Base-by-base conservation (phyloP, 2,329 filamentous ascomycete genomes). In the Xylariaceae sp. region DNA sequence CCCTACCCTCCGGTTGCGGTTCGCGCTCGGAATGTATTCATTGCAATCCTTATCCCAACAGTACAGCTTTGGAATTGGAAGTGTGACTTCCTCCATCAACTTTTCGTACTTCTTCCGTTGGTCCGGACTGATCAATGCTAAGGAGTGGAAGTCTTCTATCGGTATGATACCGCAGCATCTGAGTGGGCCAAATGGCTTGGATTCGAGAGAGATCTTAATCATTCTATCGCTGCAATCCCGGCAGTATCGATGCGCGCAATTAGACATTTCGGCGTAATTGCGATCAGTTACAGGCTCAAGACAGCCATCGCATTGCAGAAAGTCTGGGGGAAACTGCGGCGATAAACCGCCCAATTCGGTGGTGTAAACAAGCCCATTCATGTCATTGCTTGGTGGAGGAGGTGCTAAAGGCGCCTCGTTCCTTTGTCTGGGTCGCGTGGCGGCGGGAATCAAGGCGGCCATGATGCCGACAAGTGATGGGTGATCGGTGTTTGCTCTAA, bases 151-250 rank as follows among this genome's bases (percentile, higher is more conserved):
- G 21, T 24, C 11, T 6, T 40, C 32, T 9, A 4, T 29, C 3
- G 43, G 24, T 5, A 54, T 40, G 3, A 50, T 36, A 0, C 7
- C 2, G 19, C 51, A 54, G 23, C 51, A 54, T 33, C 38, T 49
- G 1, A 46, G 47, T 0, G 50, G 48, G 0, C 3, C 8, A 29
- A 54, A 54, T 5, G 50, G 48, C 0, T 21, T 18, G 13, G 47
- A 44, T 0, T n/a, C 8, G 4, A 52, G 34, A 9, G 49, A 32
- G 9, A 14, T 2, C 2, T 15, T 30, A 3, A 14, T 36, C 19
- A 46, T 49, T 0, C 1, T 3, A 3, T 13, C 16, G 5, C 49
- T 12, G 9, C 47, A 53, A 6, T 24, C 9, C 3, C 0, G n/a
- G 31, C 48, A 51, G 31, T 51, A 45, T 2, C 3, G 11, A 28